A percentile compares a stretch with the other conserved stretches of the same genome.
Evolutionary conservation across 2,329 filamentous ascomycete genomes (phyloP).

Genomic region (Coleophoma eucalyptorum): DNA sequence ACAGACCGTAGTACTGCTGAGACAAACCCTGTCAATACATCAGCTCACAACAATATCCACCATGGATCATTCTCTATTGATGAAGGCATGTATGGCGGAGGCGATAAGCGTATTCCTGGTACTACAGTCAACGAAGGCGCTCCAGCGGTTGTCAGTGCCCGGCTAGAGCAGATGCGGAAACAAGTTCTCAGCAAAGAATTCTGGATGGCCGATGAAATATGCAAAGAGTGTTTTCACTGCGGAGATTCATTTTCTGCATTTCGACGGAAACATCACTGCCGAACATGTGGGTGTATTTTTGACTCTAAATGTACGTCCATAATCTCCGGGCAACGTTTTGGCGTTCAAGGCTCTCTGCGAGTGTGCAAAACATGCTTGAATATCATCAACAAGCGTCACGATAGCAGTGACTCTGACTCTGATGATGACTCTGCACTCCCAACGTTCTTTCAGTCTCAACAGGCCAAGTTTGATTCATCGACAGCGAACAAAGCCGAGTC

Average conservation of each 20-base stretch:
- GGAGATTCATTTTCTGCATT: slow-evolving; percentile 90
- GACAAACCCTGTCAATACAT: slow-evolving; percentile 52
- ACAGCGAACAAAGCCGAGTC: slow-evolving; percentile 32
- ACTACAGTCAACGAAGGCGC: slow-evolving; percentile 53
- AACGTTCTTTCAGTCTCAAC: slow-evolving; percentile 53
- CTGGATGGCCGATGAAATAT: slow-evolving; percentile 99
- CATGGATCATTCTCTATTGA: slow-evolving; percentile 52
- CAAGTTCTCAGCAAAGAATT: slow-evolving; percentile 93
- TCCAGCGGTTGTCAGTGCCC: slow-evolving; percentile 55
- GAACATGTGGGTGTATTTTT: slow-evolving; percentile 96
- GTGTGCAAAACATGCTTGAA: slow-evolving; percentile 91
- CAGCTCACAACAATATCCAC: slow-evolving; percentile 53
- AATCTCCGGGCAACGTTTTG: slow-evolving; percentile 85
- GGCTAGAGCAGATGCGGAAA: slow-evolving; percentile 70
- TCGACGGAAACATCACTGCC: slow-evolving; percentile 92
- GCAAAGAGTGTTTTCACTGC: slow-evolving; percentile 94
- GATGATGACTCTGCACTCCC: slow-evolving; percentile 71
- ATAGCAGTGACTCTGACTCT: slow-evolving; percentile 83
- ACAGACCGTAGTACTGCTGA: slow-evolving; percentile 53
- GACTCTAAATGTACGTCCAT: slow-evolving; percentile 93
- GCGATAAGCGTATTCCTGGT: slow-evolving; percentile 47
- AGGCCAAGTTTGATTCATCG: slow-evolving; percentile 36
- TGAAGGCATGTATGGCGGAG: slow-evolving; percentile 31
- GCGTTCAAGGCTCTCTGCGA: slow-evolving; percentile 76
- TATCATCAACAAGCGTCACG: slow-evolving; percentile 86